These are phyloP conservation scores for Pseudogymnoascus sp. DNA, from an alignment of 2,329 filamentous ascomycete genomes.

Conservation along the genomic window DNA sequence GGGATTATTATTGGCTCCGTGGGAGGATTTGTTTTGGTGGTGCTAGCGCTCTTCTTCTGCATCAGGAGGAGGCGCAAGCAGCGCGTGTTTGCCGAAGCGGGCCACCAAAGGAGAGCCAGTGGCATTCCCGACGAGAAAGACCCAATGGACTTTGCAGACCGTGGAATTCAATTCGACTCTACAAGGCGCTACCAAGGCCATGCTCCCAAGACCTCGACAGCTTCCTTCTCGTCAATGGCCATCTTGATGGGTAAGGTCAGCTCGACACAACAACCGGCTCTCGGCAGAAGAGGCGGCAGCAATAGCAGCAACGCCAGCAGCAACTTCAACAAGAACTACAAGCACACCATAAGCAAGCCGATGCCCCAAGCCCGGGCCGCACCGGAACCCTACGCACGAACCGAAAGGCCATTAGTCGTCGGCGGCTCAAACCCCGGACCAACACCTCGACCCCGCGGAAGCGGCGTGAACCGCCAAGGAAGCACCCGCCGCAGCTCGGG, in stretches of 20 bases:
- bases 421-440: slow-evolving; percentile 30
- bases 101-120: slow-evolving; percentile 36
- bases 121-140: slow-evolving; percentile 51
- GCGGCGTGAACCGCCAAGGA: slow-evolving; percentile 12
- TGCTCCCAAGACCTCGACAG: slow-evolving; percentile 42
- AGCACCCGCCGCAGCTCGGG: slow-evolving; percentile 55
- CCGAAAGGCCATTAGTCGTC: slow-evolving; percentile 13
- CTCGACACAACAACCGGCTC: slow-evolving; percentile 31
- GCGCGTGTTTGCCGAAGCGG: slow-evolving; percentile 40
- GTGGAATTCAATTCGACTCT: slow-evolving; percentile 29
- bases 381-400: neutral
- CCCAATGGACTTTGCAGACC: slow-evolving; percentile 40
- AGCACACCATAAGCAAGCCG: slow-evolving; percentile 51
- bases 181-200: slow-evolving; percentile 39
- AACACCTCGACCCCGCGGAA: slow-evolving; percentile 18
- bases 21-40: slow-evolving; percentile 51
- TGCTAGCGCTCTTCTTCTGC: slow-evolving; percentile 53
- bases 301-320: slow-evolving; percentile 48
- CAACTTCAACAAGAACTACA: slow-evolving; percentile 54
- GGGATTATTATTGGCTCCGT: slow-evolving; percentile 79
- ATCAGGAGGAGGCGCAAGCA: slow-evolving; percentile 53
- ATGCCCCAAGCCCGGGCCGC: slow-evolving; percentile 37
- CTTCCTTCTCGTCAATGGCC: slow-evolving; percentile 54
- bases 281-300: slow-evolving; percentile 45
- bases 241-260: slow-evolving; percentile 57